These are phyloP conservation scores for Schizochytrium sp. DNA, from an alignment of 108 stramenopile species.

Conservation along the genomic window DNA sequence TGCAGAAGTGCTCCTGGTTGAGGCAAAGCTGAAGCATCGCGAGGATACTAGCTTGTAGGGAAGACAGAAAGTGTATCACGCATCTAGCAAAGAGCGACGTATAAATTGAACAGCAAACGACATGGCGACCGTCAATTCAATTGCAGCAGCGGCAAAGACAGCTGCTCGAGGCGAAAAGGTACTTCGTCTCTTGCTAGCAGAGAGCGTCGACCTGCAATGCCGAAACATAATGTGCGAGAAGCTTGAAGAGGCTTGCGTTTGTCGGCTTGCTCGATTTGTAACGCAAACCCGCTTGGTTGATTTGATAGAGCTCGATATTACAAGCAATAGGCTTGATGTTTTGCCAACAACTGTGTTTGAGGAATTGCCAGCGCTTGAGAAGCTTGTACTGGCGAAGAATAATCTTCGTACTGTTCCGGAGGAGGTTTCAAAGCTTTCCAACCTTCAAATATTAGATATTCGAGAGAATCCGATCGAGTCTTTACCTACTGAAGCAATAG, in stretches of 20 bases:
- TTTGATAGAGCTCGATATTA: slow-evolving; percentile 67
- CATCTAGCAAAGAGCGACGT: background rate
- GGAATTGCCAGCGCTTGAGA: slow-evolving; percentile 65
- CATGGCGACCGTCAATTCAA: slow-evolving; percentile 21
- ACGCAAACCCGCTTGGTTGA: slow-evolving; percentile 36
- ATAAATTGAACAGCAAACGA: background rate
- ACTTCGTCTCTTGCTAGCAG: slow-evolving; percentile 62
- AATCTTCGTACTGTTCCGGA: slow-evolving; percentile 62
- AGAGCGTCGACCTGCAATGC: slow-evolving; percentile 70
- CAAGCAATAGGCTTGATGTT: slow-evolving; percentile 64
- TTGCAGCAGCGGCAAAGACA: slow-evolving; percentile 27
- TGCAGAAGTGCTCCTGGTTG: too few species aligned
- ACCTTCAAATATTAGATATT: slow-evolving; percentile 26
- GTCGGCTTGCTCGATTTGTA: slow-evolving; percentile 68
- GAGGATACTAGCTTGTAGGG: too few species aligned
- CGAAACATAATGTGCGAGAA: slow-evolving; percentile 74
- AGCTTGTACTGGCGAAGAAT: slow-evolving; percentile 64
- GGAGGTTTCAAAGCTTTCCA: background rate
- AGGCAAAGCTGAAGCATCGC: too few species aligned
- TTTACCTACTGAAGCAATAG: background rate
- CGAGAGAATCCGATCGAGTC: slow-evolving; percentile 6
- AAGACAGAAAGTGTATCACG: too few species aligned
- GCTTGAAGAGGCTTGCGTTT: slow-evolving; percentile 70
- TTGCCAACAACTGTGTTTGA: slow-evolving; percentile 71
- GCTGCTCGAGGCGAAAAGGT: slow-evolving; percentile 27